Percentiles rank a stretch among this genome's conserved stretches.
phyloP scores from a whole-genome alignment of 805 yeast genomes.

The Candida maesae region DNA sequence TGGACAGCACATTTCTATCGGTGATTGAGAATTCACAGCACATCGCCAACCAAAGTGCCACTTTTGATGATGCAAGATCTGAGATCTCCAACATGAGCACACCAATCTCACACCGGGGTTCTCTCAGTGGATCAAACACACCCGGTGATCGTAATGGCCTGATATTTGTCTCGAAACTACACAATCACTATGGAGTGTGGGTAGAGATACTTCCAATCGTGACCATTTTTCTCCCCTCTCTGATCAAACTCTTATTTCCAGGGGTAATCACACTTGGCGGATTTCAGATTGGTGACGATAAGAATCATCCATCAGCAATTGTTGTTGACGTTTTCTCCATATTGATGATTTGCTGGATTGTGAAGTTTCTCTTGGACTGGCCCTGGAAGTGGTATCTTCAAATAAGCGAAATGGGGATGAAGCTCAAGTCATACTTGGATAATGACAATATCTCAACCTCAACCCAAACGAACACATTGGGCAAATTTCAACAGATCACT shows the following conservation, averaged over 20 bases:
- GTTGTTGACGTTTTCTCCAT: slow-evolving; percentile 33
- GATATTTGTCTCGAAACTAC: slow-evolving; percentile 8
- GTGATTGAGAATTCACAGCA: not conserved
- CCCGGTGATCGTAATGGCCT: slow-evolving; percentile 3
- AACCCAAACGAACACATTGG: not conserved
- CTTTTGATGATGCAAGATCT: slow-evolving; percentile 7
- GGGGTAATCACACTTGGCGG: slow-evolving; percentile 10
- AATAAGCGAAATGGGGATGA: slow-evolving; percentile 20
- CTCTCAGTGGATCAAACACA: not conserved
- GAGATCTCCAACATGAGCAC: slow-evolving; percentile 7
- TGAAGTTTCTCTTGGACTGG: slow-evolving; percentile 36
- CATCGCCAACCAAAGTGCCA: not conserved
- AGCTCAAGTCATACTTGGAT: slow-evolving; percentile 9
- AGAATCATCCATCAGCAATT: slow-evolving; percentile 18
- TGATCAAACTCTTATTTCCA: slow-evolving; percentile 18
- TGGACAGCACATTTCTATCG: not conserved
- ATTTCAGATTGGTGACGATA: slow-evolving; percentile 13
- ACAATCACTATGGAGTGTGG: slow-evolving; percentile 12
- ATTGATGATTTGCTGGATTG: slow-evolving; percentile 32
- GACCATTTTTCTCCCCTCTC: slow-evolving; percentile 20
- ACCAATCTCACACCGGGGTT: slow-evolving; percentile 3
- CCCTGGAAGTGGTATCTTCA: slow-evolving; percentile 39
- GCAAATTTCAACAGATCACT: slow-evolving; percentile 4
- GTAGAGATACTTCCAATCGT: slow-evolving; percentile 19
- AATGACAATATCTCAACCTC: not conserved